Percentiles rank a stretch among this genome's conserved stretches.
Evolutionary conservation across 345 rosid genomes (phyloP).

Genomic region (Pistacia vera): DNA sequence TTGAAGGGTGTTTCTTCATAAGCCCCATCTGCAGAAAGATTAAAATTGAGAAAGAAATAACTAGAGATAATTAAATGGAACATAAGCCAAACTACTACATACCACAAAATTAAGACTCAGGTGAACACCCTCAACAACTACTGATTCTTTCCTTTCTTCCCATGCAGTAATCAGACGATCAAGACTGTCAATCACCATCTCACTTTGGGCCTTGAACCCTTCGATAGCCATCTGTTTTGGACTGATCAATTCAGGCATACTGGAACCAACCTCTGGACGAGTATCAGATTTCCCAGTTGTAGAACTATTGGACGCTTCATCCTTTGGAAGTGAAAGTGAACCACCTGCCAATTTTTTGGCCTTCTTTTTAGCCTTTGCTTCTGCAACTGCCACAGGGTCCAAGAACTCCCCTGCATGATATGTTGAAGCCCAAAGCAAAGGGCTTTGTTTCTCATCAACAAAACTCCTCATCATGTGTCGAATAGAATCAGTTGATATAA

Average conservation of each 20-base stretch:
- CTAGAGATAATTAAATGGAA: conserved; percentile 16
- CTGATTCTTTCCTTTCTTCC: conserved; percentile 98
- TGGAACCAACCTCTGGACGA: conserved; percentile 37
- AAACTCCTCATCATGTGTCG: conserved; percentile 99
- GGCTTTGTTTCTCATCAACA: conserved; percentile 86
- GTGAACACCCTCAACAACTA: conserved; percentile 98
- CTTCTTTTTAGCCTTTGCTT: conserved; percentile 79
- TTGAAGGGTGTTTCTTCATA: conserved; percentile 98
- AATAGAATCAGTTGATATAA: conserved; percentile 92
- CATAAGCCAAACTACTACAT: conserved; percentile 25
- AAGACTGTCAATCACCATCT: conserved; percentile 99
- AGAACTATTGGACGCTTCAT: conserved; percentile 43
- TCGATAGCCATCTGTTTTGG: conserved; percentile 93
- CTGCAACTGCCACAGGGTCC: conserved; percentile 92
- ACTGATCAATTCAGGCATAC: conserved; percentile 51
- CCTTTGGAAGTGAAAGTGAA: conserved; percentile 42
- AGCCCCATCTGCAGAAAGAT: conserved; percentile 83
- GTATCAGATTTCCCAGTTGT: conserved; percentile 45
- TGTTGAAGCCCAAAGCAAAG: conserved; percentile 98
- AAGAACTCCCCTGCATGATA: conserved; percentile 96
- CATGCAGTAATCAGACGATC: conserved; percentile 93
- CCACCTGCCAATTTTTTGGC: conserved; percentile 66
- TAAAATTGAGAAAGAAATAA: conserved; percentile 3
- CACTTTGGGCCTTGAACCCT: conserved; percentile 99
- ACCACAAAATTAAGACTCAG: conserved; percentile 99